Percentiles rank a stretch among this genome's conserved stretches.
phyloP scores from a whole-genome alignment of 495 filamentous ascomycete species.

The Annulohypoxylon moriforme region DNA sequence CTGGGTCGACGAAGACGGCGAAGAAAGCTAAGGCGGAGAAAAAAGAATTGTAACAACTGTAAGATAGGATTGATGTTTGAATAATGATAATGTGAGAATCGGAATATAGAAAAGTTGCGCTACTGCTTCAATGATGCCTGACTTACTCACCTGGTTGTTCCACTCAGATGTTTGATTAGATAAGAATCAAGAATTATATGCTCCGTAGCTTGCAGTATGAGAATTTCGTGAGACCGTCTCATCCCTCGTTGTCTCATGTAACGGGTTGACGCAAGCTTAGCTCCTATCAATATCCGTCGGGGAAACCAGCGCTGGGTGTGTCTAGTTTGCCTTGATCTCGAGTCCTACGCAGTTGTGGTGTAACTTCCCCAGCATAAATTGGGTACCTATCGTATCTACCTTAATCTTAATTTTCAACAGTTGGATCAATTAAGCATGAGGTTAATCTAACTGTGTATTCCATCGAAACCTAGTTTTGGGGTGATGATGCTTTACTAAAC shows the following conservation, averaged over 20 bases:
- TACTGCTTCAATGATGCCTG: too few species aligned
- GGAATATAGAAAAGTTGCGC: background rate
- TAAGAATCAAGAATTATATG: background rate
- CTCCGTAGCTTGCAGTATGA: background rate
- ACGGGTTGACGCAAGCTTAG: too few species aligned
- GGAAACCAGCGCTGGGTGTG: background rate
- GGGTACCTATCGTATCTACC: too few species aligned
- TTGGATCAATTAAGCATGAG: background rate
- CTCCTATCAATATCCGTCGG: background rate
- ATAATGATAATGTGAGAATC: background rate
- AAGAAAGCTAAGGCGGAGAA: conserved; percentile 50
- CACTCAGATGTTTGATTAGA: too few species aligned
- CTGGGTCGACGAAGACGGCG: conserved; percentile 48
- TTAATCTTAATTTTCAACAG: background rate
- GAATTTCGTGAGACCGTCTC: background rate
- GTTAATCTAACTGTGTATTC: background rate
- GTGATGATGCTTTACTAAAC: background rate
- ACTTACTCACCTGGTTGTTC: too few species aligned
- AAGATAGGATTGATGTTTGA: conserved; percentile 21
- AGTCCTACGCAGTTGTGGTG: background rate
- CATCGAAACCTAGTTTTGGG: background rate
- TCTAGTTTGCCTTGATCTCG: background rate
- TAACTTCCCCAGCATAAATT: background rate
- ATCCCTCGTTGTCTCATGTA: background rate
- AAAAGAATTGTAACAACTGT: conserved; percentile 57